Evolutionary conservation across 208 protist genomes (phyloP), one percentile per base, ranked within the genome.

Genomic region (Crithidia acanthocephali): DNA sequence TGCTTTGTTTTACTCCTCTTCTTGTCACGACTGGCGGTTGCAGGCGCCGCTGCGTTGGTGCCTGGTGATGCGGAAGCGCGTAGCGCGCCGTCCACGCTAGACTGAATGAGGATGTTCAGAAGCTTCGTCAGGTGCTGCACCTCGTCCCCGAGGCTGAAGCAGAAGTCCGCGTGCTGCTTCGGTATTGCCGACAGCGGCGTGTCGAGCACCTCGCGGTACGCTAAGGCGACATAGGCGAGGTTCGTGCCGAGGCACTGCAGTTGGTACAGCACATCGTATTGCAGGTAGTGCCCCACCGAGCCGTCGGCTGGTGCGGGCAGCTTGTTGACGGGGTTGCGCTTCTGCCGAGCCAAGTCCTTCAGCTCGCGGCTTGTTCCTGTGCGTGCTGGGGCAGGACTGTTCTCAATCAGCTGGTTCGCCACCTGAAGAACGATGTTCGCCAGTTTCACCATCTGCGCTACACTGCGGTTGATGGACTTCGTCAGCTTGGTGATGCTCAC

Each of bases 241-340:
- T 86, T 88, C 15, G 84, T 84, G 33, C 85, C 89, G 11, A 95
- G 57, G 47, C 81, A 91, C 65, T 97, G 89, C 25, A 97, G 71
- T 58, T 97, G 92, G 64, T 90, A 97, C 22, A 97, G 74, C 13
- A 95, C 89, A 22, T 94, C 80, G 78, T 92, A 94, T 67, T 84
- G 76, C 32, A 93, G 61, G 72, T 85, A 94, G 64, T 94, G 70
- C 0, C 72, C 84, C 0, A 93, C 75, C 40, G 79, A 94, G 37
- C 80, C 81, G 11, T 85, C 70, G 23, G 72, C 64, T 8, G 89
- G 81, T 2, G 60, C 18, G 8, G 85, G 82, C 35, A 95, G 78
- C 56, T 87, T 86, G 79, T 93, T 93, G 40, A 87, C 80, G 3
- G 89, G 82, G 56, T 92, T 94, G 48, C 79, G 74, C 79, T 63